Evolutionary conservation across 176 grass and related monocot genomes (phyloP), one percentile per base, ranked within the genome.

Genomic region (Phoenix roebelenii): DNA sequence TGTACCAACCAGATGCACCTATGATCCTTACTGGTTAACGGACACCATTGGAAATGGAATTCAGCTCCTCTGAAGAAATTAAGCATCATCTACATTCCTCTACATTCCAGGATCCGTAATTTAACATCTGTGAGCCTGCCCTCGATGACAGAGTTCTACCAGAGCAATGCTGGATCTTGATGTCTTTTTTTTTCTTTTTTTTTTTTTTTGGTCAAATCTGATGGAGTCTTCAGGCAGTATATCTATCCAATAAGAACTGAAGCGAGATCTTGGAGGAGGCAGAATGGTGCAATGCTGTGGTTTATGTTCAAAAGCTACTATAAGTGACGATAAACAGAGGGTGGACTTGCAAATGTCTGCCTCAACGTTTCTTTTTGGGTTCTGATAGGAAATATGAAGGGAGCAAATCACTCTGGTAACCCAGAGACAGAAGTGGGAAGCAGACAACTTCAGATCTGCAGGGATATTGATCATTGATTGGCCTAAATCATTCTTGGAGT

Each of bases 241-340:
- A 18, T 63, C 19, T 73, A 68, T 26, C 60, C 61, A 2, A 80
- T 67, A 23, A 68, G 32, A 22, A 22, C n/a, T 57, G 26, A 55
- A 35, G 25, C 4, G n/a, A 54, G 12, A 25, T 4, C 1, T 65
- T 60, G 65, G 60, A 26, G 0, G 52, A 7, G 57, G 63, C 68
- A 48, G 49, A 30, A 30, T 20, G 20, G 20, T 20, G 20, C 20
- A 20, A 20, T 30, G 28, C 28, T 30, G 4, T 30, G 28, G 15
- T 4, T 18, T 39, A 55, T n/a, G 1, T 82, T 76, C 56, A 85
- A 82, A 57, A 68, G 82, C 16, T 78, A 78, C 55, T 87, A 69
- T 65, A 74, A 5, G 14, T 72, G 50, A 68, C 30, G 57, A 23
- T 20, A 63, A 58, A 15, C 49, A 15, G 15, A 64, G 24, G 19